A percentile compares a stretch with the other conserved stretches of the same genome.
phyloP scores from a whole-genome alignment of 176 grass and related monocot species.

The Raddia guianensis region DNA sequence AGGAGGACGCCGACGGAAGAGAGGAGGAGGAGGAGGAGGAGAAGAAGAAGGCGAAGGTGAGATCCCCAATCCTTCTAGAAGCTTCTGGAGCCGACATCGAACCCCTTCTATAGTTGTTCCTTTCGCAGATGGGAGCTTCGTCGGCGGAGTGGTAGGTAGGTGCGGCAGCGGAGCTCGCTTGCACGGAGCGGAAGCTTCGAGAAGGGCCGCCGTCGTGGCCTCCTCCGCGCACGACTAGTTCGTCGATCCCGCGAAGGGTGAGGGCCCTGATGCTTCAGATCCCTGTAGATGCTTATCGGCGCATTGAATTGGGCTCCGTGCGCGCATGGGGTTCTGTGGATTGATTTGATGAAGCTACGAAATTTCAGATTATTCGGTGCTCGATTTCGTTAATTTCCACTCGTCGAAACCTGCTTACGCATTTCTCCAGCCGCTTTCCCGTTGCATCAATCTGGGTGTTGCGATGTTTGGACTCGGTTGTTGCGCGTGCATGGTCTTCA shows the following conservation, averaged over 20 bases:
- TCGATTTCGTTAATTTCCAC: constrained; percentile 27
- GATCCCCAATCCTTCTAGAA: constrained; percentile 38
- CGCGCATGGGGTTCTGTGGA: constrained; percentile 6
- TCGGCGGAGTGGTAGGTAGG: constrained; percentile 5
- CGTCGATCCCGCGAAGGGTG: constrained; percentile 51
- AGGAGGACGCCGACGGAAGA: neutral
- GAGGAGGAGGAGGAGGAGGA: neutral
- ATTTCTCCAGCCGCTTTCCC: neutral
- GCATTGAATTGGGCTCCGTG: constrained; percentile 7
- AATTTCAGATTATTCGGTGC: constrained; percentile 18
- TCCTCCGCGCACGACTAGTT: constrained; percentile 4
- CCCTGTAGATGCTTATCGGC: neutral
- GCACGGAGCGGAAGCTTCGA: neutral
- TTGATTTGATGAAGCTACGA: constrained; percentile 15
- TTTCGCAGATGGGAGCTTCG: neutral
- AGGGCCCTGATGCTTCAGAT: neutral
- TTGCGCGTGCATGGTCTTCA: constrained; percentile 16
- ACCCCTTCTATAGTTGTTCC: neutral
- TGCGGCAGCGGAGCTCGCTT: neutral
- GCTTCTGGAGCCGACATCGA: neutral
- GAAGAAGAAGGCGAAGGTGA: constrained; percentile 33
- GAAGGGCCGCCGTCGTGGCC: neutral
- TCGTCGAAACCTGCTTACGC: neutral
- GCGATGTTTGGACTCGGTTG: constrained; percentile 26
- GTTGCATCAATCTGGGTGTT: constrained; percentile 20